Base-by-base conservation (phyloP, 257 asterid genomes). In the Scutellaria barbata region DNA sequence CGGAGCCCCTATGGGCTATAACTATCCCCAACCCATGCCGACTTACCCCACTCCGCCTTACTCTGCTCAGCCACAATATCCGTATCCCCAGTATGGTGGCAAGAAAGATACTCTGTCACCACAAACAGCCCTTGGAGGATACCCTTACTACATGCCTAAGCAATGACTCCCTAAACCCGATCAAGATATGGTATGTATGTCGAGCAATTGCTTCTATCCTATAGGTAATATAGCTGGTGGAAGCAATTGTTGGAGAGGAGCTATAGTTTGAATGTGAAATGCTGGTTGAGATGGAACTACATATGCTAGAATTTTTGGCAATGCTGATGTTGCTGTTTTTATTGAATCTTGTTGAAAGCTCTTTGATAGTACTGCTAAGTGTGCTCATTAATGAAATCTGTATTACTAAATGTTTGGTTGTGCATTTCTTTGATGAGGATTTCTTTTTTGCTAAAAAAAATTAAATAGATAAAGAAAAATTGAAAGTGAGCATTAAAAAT, bases 131-230 rank as follows among this genome's bases (percentile, higher is more conserved):
- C 54, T 71, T 57, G 90, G 89, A 12, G 89, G 93, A 8, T 90
- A 84, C 71, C 90, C 92, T 5, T 90, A 87, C 69, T 86, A 87
- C 84, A 77, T 82, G 89, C 86, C 89, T n/a, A 88, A 84, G 74
- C 87, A 83, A 79, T 88, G 73, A 73, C 48, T 61, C 73, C 41
- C 12, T 35, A 41, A 55, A 48, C 52, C 25, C 39, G 18, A 7
- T 65, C 14, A 48, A 17, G 35, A 45, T 50, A 7, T 10, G 65
- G 76, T 58, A 75, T 51, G 76, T 58, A 75, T 51, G 67, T 41
- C 45, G 50, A 22, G 57, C 20, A 13, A 33, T 51, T 45, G 43
- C 33, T 11, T 50, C 11, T 13, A 35, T 9, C 35, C 4, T 3
- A 30, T 30, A 30, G 35, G 35, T 30, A 2, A 30, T 7, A 4